Evolutionary conservation across 257 asterid genomes (phyloP).

Genomic region (Przewalskia tangutica): DNA sequence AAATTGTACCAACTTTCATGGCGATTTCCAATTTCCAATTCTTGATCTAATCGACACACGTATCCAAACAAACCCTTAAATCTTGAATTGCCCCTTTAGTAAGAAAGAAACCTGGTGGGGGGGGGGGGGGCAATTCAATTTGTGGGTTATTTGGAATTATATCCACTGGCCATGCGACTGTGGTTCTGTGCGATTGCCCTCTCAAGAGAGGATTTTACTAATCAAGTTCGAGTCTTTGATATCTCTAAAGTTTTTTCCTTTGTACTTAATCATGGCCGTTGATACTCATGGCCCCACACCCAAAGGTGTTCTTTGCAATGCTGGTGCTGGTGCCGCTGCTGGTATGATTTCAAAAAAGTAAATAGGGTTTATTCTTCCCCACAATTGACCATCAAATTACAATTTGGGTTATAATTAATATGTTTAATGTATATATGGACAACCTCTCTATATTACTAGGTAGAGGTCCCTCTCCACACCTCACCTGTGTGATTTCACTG

Average conservation of each 20-base stretch:
- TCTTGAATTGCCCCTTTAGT: not conserved
- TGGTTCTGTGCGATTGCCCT: slow-evolving; percentile 57
- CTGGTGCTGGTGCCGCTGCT: slow-evolving; percentile 97
- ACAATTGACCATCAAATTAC: not conserved
- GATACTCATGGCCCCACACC: slow-evolving; percentile 62
- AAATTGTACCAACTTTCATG: slow-evolving; percentile 2
- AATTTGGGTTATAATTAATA: not conserved
- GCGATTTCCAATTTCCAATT: slow-evolving; percentile 9
- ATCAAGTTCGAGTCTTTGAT: slow-evolving; percentile 4
- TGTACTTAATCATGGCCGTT: slow-evolving; percentile 37
- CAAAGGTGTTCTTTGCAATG: slow-evolving; percentile 72
- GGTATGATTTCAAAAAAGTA: slow-evolving; percentile 27
- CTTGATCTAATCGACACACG: slow-evolving; percentile 26
- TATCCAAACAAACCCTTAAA: not conserved
- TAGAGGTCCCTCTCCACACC: no score
- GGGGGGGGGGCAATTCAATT: not conserved
- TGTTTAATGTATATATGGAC: not conserved
- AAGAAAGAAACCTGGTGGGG: not conserved
- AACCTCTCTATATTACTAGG: no score
- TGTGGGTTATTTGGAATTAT: slow-evolving; percentile 9
- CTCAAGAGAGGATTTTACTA: slow-evolving; percentile 58
- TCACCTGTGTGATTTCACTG: no score
- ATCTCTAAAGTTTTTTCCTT: slow-evolving; percentile 5
- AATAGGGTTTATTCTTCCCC: not conserved
- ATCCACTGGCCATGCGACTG: slow-evolving; percentile 88